phyloP scores from a whole-genome alignment of 2,329 filamentous ascomycete genomes.

The Penicillium sp. region DNA sequence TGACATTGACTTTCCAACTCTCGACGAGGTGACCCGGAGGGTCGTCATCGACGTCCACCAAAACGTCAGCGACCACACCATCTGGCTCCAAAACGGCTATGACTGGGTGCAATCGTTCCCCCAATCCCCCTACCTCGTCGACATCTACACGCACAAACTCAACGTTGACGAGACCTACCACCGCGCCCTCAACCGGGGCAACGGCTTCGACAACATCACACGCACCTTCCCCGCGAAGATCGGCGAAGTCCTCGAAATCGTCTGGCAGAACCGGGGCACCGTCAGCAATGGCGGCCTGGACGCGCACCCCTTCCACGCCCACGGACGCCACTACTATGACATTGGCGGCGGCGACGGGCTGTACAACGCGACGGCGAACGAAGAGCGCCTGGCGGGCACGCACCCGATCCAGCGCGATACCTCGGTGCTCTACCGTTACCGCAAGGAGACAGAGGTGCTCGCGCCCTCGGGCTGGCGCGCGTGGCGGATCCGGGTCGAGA shows the following conservation, averaged over 20 bases:
- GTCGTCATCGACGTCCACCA: constrained; percentile 51
- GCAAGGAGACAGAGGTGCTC: constrained; percentile 43
- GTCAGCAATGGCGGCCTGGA: constrained; percentile 37
- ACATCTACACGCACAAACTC: constrained; percentile 43
- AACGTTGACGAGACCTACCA: not conserved
- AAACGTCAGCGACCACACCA: constrained; percentile 29
- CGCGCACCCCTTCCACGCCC: constrained; percentile 53
- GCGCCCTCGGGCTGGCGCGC: constrained; percentile 62
- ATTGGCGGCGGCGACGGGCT: constrained; percentile 52
- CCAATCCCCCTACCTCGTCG: constrained; percentile 51
- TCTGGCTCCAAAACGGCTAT: constrained; percentile 47
- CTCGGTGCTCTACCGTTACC: constrained; percentile 63
- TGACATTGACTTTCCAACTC: constrained; percentile 23
- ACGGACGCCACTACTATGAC: constrained; percentile 54
- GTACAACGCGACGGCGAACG: constrained; percentile 51
- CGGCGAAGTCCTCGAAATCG: constrained; percentile 53
- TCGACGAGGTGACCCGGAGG: constrained; percentile 55
- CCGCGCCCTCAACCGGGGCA: constrained; percentile 29
- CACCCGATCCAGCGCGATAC: constrained; percentile 52
- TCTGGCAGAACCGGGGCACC: constrained; percentile 45
- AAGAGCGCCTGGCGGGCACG: constrained; percentile 44
- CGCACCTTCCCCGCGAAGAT: constrained; percentile 49
- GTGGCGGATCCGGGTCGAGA: constrained; percentile 61
- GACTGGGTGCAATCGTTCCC: constrained; percentile 51
- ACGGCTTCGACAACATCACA: constrained; percentile 49